Evolutionary conservation across 345 rosid species (phyloP), one percentile per base, ranked within the genome.

Genomic region (Physaria fendleri): DNA sequence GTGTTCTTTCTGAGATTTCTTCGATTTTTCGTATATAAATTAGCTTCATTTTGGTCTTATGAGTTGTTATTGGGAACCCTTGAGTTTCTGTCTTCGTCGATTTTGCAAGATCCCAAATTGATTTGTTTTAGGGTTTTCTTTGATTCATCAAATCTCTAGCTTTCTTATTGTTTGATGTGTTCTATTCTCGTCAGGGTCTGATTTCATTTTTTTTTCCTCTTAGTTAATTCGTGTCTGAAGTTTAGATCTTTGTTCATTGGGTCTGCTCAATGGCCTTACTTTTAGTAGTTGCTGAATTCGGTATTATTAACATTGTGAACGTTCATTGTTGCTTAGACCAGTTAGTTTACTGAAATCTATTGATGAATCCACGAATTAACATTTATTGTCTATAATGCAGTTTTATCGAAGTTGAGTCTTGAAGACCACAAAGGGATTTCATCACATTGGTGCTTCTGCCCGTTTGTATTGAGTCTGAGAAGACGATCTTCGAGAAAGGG

Each of bases 41-140:
- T 52, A n/a, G 6, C 22, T 27, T 10, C n/a, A 15, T 46, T 54
- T 65, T 2, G 56, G 47, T 45, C 3, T 23, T 27, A 2, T 22
- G 57, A 61, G 43, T 22, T 44, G 16, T 61, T 15, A 1, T 5
- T 50, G 20, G 50, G 14, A 29, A 40, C 22, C 65, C 49, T 59
- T 23, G 30, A 16, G 13, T 51, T 33, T 47, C 1, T 27, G 3
- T 21, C 28, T 27, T 15, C 22, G 35, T 49, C 6, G 50, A 29
- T 64, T 29, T 9, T 7, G 33, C 17, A 9, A 59, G 66, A 64
- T 64, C 66, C 56, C 39, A 50, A 44, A 15, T 42, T 64, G 3
- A 4, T 28, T 32, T 29, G 12, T 35, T 52, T 30, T 71, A 58
- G 56, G 66, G 71, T 48, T 59, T 71, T 28, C 42, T 33, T 18